Evolutionary conservation across 305 asterid species (phyloP).

Genomic region (Fraxinus ornus): DNA sequence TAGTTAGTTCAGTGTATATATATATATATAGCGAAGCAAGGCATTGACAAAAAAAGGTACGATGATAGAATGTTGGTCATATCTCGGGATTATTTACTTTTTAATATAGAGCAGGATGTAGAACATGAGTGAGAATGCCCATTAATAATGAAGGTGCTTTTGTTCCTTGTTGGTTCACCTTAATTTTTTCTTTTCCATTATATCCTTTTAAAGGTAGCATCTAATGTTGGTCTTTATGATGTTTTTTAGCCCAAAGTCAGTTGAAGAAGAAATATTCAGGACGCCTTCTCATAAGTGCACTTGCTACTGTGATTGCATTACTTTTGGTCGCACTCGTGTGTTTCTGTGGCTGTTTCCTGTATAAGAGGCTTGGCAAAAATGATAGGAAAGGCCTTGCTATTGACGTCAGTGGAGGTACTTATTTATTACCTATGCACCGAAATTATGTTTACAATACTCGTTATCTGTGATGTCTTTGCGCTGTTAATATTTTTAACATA

Average conservation of each 20-base stretch:
- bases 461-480: slow-evolving; percentile 9
- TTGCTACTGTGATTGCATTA: slow-evolving; percentile 92
- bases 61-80: slow-evolving; percentile 1
- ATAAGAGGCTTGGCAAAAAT: slow-evolving; percentile 88
- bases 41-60: background rate
- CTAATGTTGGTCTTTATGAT: slow-evolving; percentile 22
- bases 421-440: slow-evolving; percentile 32
- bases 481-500: background rate
- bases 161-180: slow-evolving; percentile 1
- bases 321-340: slow-evolving; percentile 98
- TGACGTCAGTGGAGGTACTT: slow-evolving; percentile 83
- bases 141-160: background rate
- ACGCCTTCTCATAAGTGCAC: slow-evolving; percentile 79
- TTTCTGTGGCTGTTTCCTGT: slow-evolving; percentile 95
- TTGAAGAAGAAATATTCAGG: slow-evolving; percentile 73
- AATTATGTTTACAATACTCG: slow-evolving; percentile 19
- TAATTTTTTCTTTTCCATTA: background rate
- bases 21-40: background rate
- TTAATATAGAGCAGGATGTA: background rate
- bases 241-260: slow-evolving; percentile 48
- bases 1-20: background rate
- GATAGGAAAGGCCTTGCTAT: slow-evolving; percentile 77
- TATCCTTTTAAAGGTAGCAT: background rate
- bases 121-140: background rate
- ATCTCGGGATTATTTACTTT: background rate